phyloP scores from a whole-genome alignment of 2,329 filamentous ascomycete genomes.

The Diaporthe aspalathi region DNA sequence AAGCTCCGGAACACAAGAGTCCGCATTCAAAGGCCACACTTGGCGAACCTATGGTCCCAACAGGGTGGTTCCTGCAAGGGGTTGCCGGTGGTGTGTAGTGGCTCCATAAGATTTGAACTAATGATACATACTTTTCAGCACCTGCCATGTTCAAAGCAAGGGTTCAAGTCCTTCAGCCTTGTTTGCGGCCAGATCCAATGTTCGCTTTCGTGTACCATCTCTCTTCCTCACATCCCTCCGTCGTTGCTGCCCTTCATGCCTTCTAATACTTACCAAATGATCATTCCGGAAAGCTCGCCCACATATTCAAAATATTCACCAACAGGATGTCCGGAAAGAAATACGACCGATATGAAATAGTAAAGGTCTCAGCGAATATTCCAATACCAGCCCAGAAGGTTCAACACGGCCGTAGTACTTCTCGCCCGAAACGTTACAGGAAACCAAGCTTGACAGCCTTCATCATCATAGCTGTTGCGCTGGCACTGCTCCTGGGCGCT shows the following conservation, averaged over 20 bases:
- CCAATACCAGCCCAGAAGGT: not conserved
- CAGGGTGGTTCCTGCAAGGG: not conserved
- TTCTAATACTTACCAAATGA: not conserved
- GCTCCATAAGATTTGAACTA: not conserved
- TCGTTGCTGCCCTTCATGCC: not conserved
- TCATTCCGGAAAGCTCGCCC: not conserved
- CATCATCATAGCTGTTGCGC: not conserved
- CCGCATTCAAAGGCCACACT: not conserved
- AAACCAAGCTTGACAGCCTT: not conserved
- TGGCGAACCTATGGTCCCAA: not conserved
- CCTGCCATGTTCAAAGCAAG: not conserved
- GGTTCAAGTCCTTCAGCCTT: not conserved
- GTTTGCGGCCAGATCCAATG: not conserved
- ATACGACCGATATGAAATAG: not conserved
- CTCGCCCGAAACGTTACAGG: not conserved
- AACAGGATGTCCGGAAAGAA: not conserved
- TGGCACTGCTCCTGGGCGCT: not conserved
- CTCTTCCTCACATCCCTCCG: no score
- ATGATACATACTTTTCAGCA: not conserved
- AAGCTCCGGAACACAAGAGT: not conserved
- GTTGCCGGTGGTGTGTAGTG: no score
- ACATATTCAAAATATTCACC: not conserved
- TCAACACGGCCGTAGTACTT: not conserved
- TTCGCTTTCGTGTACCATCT: not conserved
- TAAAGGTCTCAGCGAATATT: not conserved